Base-by-base conservation (phyloP, 192 early-diverging fungal species). In the Obelidium mucronatum region DNA sequence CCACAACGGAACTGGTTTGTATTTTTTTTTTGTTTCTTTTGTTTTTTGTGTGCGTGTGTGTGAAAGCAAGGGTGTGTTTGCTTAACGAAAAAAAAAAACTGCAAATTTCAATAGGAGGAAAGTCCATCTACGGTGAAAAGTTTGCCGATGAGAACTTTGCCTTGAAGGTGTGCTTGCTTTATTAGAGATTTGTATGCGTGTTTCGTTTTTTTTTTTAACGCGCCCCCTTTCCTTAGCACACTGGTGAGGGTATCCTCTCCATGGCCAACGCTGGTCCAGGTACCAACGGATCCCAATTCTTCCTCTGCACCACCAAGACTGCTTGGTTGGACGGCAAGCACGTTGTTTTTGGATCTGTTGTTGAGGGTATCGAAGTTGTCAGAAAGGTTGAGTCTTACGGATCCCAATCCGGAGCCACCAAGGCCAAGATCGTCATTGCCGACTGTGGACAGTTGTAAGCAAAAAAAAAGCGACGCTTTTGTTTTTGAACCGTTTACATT, bases 91-190 rank as follows among this genome's bases (percentile, higher is more conserved):
- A 51, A 51, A 60, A 60, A 60, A 51, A 51, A 60, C 56, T 24
- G 28, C 61, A 19, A 4, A 30, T 63, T 37, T 39, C 1, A 64
- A 24, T n/a, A 64, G 62, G 62, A 83, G 94, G 94, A 70, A 90
- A 90, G 83, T 93, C 86, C 67, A 86, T 90, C 75, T 83, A 89
- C 81, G 90, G 96, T 59, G 85, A 85, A 61, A 94, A 93, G 88
- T 96, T 97, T 75, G 86, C 87, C 42, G 95, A 96, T 78, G 95
- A 96, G 83, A 93, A 91, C 83, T 95, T 96, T 85, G 87, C 81
- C 33, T 83, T 94, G 67, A 92, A 64, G 79, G 39, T 82, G 78
- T 4, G 26, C 64, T 67, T 17, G 33, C 64, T n/a, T n/a, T 0
- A 48, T 52, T 19, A 24, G 6, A 13, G n/a, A 42, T 11, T 22